phyloP scores from a whole-genome alignment of 106 monocot species.

The Apostasia shenzhenica region DNA sequence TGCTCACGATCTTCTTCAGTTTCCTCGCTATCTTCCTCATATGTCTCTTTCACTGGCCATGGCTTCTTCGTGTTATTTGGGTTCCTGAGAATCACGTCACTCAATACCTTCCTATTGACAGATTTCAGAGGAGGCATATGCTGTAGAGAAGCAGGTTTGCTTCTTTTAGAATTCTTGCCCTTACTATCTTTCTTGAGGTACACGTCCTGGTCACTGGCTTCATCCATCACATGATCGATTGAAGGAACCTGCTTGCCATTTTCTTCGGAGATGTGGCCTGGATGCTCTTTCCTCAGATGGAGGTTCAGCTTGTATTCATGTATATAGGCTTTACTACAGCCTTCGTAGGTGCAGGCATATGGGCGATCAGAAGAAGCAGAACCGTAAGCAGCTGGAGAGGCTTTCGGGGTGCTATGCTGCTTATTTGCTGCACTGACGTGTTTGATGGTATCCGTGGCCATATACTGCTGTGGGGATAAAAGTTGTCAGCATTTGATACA shows the following conservation, averaged over 20 bases:
- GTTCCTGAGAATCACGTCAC: neutral
- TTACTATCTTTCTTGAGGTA: slow-evolving; percentile 12
- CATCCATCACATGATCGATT: slow-evolving; percentile 15
- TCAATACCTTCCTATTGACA: slow-evolving; percentile 9
- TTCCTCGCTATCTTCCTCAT: slow-evolving; percentile 74
- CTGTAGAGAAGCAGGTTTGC: slow-evolving; percentile 19
- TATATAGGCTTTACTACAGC: slow-evolving; percentile 58
- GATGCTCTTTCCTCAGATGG: slow-evolving; percentile 57
- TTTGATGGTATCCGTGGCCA: slow-evolving; percentile 12
- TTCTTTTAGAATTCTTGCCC: slow-evolving; percentile 28
- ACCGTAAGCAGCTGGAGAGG: slow-evolving; percentile 21
- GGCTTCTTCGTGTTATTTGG: slow-evolving; percentile 17
- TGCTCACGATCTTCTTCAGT: slow-evolving; percentile 63
- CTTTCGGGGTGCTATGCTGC: slow-evolving; percentile 14
- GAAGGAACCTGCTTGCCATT: slow-evolving; percentile 23
- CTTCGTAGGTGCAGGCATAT: slow-evolving; percentile 56
- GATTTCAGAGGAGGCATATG: slow-evolving; percentile 31
- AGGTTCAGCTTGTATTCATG: slow-evolving; percentile 72
- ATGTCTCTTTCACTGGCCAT: slow-evolving; percentile 29
- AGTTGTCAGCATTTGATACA: neutral
- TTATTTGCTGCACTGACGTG: slow-evolving; percentile 14
- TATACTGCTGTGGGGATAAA: slow-evolving; percentile 10
- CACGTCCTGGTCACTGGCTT: slow-evolving; percentile 30
- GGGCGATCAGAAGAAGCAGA: slow-evolving; percentile 51
- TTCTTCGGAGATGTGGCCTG: slow-evolving; percentile 26